These are phyloP conservation scores for Furcasterigmium sp. DNA, from an alignment of 2,329 filamentous ascomycete species.

Conservation along the genomic window DNA sequence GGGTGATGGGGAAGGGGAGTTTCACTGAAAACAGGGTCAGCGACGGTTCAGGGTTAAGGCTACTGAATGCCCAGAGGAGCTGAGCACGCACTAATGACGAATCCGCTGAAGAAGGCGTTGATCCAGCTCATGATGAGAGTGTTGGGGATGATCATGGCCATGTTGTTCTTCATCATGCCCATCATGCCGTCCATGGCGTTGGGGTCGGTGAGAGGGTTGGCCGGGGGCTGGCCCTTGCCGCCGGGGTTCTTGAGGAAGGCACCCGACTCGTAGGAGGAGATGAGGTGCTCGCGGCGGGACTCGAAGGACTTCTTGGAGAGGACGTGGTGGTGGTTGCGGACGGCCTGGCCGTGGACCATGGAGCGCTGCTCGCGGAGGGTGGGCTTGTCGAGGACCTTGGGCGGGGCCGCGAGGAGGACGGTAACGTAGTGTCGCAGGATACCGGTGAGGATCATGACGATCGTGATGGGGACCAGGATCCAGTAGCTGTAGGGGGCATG, in stretches of 20 bases:
- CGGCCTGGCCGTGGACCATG: constrained; percentile 76
- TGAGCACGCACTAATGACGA: constrained; percentile 80
- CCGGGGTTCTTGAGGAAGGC: constrained; percentile 87
- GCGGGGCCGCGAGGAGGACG: constrained; percentile 78
- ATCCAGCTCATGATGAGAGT: constrained; percentile 99
- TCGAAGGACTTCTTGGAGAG: constrained; percentile 76
- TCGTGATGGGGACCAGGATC: constrained; percentile 95
- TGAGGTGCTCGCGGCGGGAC: constrained; percentile 72
- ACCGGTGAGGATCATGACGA: constrained; percentile 96
- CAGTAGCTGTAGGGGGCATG: constrained; percentile 77
- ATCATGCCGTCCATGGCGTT: constrained; percentile 99
- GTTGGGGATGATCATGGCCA: constrained; percentile 99
- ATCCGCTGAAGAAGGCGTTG: constrained; percentile 97
- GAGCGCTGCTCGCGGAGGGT: constrained; percentile 82
- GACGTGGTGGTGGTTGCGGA: constrained; percentile 76
- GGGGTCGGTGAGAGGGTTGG: constrained; percentile 93
- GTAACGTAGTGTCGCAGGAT: constrained; percentile 94
- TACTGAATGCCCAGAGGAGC: no score
- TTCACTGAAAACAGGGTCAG: constrained; percentile 61
- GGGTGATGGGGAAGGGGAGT: constrained; percentile 92
- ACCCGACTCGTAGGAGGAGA: constrained; percentile 77
- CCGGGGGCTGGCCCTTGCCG: constrained; percentile 75
- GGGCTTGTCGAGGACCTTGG: constrained; percentile 74
- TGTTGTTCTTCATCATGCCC: constrained; percentile 99
- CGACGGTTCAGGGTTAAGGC: not conserved